phyloP scores from a whole-genome alignment of 805 yeast species.

The Metschnikowia proteae region DNA sequence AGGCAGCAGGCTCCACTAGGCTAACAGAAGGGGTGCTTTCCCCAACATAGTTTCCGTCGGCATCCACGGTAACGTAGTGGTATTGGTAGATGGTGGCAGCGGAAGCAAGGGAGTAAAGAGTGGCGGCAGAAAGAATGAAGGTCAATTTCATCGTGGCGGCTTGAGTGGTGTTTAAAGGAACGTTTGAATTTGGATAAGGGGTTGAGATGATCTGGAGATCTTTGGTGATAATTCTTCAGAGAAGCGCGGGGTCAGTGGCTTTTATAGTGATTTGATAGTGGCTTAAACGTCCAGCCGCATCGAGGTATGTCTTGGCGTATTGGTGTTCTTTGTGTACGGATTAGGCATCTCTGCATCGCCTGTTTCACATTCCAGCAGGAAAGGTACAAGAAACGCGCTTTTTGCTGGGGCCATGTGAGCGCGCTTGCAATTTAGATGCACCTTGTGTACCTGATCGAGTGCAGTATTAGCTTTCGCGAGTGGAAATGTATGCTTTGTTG shows the following conservation, averaged over 20 bases:
- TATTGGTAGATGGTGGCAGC: slow-evolving; percentile 25
- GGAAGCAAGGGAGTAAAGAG: slow-evolving; percentile 20
- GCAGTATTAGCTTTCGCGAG: not conserved
- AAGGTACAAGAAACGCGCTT: slow-evolving; percentile 1
- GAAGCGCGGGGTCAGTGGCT: not conserved
- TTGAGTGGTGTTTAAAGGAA: not conserved
- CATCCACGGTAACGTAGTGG: slow-evolving; percentile 25
- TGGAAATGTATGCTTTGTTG: not conserved
- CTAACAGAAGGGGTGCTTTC: not conserved
- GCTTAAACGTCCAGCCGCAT: not conserved
- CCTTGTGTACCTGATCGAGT: not conserved
- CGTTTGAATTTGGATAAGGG: not conserved
- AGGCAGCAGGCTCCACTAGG: too few species aligned
- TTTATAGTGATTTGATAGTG: not conserved
- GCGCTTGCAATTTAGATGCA: not conserved
- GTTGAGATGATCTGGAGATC: not conserved
- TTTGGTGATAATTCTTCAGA: not conserved
- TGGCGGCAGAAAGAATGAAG: slow-evolving; percentile 16
- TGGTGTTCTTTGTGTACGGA: not conserved
- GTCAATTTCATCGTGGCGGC: slow-evolving; percentile 3
- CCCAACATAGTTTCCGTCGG: slow-evolving; percentile 13
- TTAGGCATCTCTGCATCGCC: not conserved
- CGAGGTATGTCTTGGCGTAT: slow-evolving; percentile 1
- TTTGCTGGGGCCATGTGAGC: not conserved
- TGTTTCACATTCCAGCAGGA: not conserved